Base-by-base conservation (phyloP, 345 rosid genomes). In the Eucalyptus guilfoylei region DNA sequence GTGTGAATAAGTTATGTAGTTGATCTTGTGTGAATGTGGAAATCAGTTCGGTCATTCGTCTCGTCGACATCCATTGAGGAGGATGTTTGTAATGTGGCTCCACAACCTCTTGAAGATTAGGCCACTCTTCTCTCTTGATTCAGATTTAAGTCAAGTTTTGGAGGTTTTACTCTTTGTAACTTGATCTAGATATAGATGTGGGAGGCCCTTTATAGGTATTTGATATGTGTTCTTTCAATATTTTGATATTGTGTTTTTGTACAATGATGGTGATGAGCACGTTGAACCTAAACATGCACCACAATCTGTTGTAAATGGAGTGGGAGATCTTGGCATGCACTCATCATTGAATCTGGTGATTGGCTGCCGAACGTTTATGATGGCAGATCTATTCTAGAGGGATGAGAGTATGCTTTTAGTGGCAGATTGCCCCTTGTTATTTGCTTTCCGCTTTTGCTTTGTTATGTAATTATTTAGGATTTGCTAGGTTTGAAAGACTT, bases 291-390 rank as follows among this genome's bases (percentile, higher is more conserved):
- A 55, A 9, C 0, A 1, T 23, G 0, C 62, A 55, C 30, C 62
- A 24, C 28, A 10, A 11, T 30, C 30, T 9, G 1, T 21, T 0
- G 11, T 52, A 52, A 52, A 52, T 0, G 13, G 12, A 55, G 30
- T 55, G 9, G 0, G 30, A 55, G 30, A 55, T 24, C 30, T 55
- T 23, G 62, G 62, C 62, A 55, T 24, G 62, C 30, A 26, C 62
- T 55, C 0, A 55, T 55, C 30, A 0, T 23, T 55, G 13, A 55
- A 55, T 55, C 3, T 55, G 62, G 30, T 55, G 62, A 55, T 24
- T 2, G 14, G 5, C 1, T 0, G 1, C 30, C 14, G 0, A 55
- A 55, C 3, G 0, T 55, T 55, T 55, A 55, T 0, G 62, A 0
- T 55, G 6, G 0, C 1, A 24, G 0, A 2, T 55, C 3, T 9